A percentile compares a stretch with the other conserved stretches of the same genome.
Conservation (phyloP, 192 early-diverging fungal genomes). For the Phlyctochytrium planicorne region DNA sequence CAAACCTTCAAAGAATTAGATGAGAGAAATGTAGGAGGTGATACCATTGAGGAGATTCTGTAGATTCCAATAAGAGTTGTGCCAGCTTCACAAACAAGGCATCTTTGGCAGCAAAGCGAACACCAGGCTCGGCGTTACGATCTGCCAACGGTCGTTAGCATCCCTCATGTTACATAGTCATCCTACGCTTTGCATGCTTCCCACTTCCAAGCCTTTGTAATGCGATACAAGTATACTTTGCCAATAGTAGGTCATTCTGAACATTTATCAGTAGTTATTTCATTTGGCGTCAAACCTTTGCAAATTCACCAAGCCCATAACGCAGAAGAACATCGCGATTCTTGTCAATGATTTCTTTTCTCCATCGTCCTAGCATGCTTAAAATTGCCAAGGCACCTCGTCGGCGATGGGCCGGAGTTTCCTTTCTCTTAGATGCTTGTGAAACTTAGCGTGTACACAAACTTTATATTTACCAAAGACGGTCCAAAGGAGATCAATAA, state of each 20-base stretch:
- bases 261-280: slow-evolving; percentile 5
- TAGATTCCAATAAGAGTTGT: slow-evolving; percentile 38
- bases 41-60: slow-evolving; percentile 30
- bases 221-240: slow-evolving; percentile 90
- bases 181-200: slow-evolving; percentile 63
- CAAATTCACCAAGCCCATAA: slow-evolving; percentile 83
- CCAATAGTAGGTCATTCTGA: slow-evolving; percentile 74
- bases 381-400: slow-evolving; percentile 90
- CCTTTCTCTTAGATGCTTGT: slow-evolving; percentile 43
- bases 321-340: slow-evolving; percentile 81
- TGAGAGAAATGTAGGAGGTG: neutral
- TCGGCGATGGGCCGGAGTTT: slow-evolving; percentile 69
- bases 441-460: neutral
- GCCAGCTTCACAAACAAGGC: slow-evolving; percentile 57
- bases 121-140: no score
- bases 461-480: slow-evolving; percentile 37
- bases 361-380: slow-evolving; percentile 89
- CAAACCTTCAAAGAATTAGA: slow-evolving; percentile 79
- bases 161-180: neutral
- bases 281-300: slow-evolving; percentile 51
- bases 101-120: slow-evolving; percentile 22
- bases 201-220: slow-evolving; percentile 75
- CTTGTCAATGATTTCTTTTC: slow-evolving; percentile 75
- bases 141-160: no score
- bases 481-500: slow-evolving; percentile 81